These are phyloP conservation scores for Lichtheimia hyalospora DNA, from an alignment of 371 early-diverging fungal species.

Conservation along the genomic window DNA sequence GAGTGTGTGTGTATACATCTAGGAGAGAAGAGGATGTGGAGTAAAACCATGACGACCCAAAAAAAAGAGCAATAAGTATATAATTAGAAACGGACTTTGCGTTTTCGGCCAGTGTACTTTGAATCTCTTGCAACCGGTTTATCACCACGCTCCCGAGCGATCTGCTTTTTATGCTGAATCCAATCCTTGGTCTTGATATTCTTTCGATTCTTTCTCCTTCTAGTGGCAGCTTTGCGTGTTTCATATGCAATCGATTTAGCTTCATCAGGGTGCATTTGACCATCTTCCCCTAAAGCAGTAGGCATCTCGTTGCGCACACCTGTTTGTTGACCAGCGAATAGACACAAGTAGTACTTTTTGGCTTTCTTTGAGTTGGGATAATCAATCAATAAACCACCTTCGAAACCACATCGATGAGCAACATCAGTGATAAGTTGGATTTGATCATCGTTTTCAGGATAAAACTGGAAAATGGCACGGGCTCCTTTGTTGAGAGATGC, in stretches of 20 bases:
- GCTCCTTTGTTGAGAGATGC: constrained; percentile 87
- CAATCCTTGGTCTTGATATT: constrained; percentile 86
- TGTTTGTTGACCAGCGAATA: constrained; percentile 87
- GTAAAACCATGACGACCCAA: neutral
- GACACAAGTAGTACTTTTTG: constrained; percentile 94
- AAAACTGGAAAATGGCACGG: constrained; percentile 98
- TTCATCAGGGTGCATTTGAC: constrained; percentile 59
- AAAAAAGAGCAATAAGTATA: constrained; percentile 7
- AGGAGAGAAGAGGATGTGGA: too few relatives aligned
- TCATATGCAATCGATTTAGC: constrained; percentile 36
- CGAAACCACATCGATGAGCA: constrained; percentile 93
- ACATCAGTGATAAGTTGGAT: constrained; percentile 89
- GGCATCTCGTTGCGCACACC: constrained; percentile 70
- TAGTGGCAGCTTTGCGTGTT: constrained; percentile 33
- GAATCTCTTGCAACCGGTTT: constrained; percentile 85
- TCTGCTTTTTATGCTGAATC: constrained; percentile 91
- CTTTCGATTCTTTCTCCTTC: constrained; percentile 52
- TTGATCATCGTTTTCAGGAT: constrained; percentile 96
- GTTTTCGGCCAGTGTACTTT: constrained; percentile 96
- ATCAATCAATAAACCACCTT: constrained; percentile 97
- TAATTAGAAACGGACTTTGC: constrained; percentile 77
- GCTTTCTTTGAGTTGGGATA: constrained; percentile 97
- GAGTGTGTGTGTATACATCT: neutral
- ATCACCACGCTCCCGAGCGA: constrained; percentile 81
- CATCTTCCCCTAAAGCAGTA: constrained; percentile 75